Evolutionary conservation across 2,329 filamentous ascomycete species (phyloP).

Genomic region (Alternaria atra): DNA sequence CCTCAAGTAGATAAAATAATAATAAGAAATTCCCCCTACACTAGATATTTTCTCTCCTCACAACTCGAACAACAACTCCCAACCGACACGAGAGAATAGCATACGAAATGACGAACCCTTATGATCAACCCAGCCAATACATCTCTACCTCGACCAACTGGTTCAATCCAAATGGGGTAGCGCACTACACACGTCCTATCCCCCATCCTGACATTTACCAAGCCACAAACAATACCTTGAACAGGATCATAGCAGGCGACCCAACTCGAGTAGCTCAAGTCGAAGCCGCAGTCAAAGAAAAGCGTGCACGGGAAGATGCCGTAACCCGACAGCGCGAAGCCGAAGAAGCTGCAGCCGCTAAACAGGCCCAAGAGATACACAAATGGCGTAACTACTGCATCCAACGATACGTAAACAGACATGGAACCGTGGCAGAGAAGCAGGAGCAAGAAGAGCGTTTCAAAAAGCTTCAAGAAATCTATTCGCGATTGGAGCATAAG

Average conservation of each 20-base stretch:
- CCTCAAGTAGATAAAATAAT: neutral
- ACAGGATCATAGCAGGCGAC: neutral
- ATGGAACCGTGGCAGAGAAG: neutral
- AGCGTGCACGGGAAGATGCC: neutral
- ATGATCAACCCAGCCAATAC: neutral
- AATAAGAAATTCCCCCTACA: neutral
- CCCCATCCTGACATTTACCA: neutral
- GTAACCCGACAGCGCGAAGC: neutral
- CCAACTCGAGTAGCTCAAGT: neutral
- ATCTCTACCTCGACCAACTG: neutral
- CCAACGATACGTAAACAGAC: neutral
- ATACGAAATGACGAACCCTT: neutral
- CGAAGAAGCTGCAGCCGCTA: neutral
- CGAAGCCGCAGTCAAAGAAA: neutral
- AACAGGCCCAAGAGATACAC: neutral
- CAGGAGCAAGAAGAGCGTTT: neutral
- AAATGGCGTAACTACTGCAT: neutral
- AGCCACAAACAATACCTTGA: neutral
- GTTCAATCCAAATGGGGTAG: neutral
- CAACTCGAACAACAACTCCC: neutral
- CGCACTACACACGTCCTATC: neutral
- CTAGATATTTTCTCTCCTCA: too few species aligned
- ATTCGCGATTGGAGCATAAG: neutral
- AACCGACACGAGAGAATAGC: neutral
- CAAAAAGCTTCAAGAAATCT: neutral